phyloP scores from a whole-genome alignment of 1,139 yeast species.

The Suhomyces guaymorum region DNA sequence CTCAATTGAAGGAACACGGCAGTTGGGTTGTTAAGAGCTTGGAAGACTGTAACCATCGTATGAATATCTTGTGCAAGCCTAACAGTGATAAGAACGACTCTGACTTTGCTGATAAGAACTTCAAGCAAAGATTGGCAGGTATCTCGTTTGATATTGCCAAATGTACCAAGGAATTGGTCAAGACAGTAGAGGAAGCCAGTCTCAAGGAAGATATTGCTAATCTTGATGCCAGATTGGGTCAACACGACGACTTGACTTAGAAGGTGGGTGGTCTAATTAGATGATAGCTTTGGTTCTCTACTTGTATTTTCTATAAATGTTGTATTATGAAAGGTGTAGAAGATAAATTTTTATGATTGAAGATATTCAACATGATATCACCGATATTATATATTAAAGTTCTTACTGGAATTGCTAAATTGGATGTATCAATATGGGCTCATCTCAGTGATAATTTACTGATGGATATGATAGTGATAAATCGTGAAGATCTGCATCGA shows the following conservation, averaged over 20 bases:
- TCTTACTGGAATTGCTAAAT: no score
- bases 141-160: slow-evolving; percentile 95
- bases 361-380: not conserved
- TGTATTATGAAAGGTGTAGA: not conserved
- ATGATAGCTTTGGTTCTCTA: slow-evolving; percentile 12
- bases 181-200: slow-evolving; percentile 93
- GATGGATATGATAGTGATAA: no score
- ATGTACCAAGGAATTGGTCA: slow-evolving; percentile 91
- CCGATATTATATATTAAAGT: no score
- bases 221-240: slow-evolving; percentile 48
- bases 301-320: slow-evolving; percentile 11
- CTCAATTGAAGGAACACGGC: slow-evolving; percentile 85
- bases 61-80: slow-evolving; percentile 62
- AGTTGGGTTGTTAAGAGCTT: slow-evolving; percentile 85
- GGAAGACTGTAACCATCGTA: slow-evolving; percentile 81
- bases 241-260: slow-evolving; percentile 37
- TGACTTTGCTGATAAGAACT: slow-evolving; percentile 82
- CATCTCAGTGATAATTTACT: no score
- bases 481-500: no score
- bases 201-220: slow-evolving; percentile 73
- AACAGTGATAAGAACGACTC: slow-evolving; percentile 50
- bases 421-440: no score
- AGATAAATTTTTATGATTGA: not conserved
- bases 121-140: slow-evolving; percentile 92
- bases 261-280: no score